Evolutionary conservation across 1,284 basidiomycete genomes (phyloP), one percentile per base, ranked within the genome.

Genomic region (Neotropicomus parvogracilis): DNA sequence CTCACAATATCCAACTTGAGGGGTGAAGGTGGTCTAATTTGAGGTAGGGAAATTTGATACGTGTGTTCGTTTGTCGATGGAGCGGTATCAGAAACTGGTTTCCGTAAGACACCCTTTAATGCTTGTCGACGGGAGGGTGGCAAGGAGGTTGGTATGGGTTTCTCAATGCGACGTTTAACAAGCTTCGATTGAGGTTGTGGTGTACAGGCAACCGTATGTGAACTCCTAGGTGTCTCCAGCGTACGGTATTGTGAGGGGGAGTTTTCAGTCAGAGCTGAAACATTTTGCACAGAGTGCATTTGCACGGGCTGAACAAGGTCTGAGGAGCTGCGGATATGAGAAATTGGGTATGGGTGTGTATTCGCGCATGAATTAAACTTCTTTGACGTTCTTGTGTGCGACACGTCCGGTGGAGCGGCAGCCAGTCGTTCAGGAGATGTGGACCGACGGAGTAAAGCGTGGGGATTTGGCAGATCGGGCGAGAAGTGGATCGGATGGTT

Each of bases 1-100:
- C 62, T 60, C 49, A 63, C 62, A 33, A 67, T 56, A 35, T 66
- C 46, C 21, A 63, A 44, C 33, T 19, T 49, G 6, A 68, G 49
- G 3, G 65, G 64, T 3, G 64, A 66, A 4, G 54, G 54, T 26
- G 56, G n/a, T 45, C 49, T 60, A 7, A 67, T 38, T 16, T 48
- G 56, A 32, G 63, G 64, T 12, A 67, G 17, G 10, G 52, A 48
- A 10, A 8, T 42, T 28, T 49, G 59, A 24, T 45, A 26, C 6
- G 19, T 48, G 6, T 43, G 27, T 6, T 21, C 17, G 4, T 37
- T 50, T 21, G 27, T 24, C 7, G 43, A 45, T 11, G 42, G 13
- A 2, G 14, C 27, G 37, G 49, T 43, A 37, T 46, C 29, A 41
- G 17, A 7, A 7, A 6, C 28, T 35, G 37, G n/a, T 45, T 59